Evolutionary conservation across 1,284 basidiomycete species (phyloP).

Genomic region (Tranzscheliella williamsii): DNA sequence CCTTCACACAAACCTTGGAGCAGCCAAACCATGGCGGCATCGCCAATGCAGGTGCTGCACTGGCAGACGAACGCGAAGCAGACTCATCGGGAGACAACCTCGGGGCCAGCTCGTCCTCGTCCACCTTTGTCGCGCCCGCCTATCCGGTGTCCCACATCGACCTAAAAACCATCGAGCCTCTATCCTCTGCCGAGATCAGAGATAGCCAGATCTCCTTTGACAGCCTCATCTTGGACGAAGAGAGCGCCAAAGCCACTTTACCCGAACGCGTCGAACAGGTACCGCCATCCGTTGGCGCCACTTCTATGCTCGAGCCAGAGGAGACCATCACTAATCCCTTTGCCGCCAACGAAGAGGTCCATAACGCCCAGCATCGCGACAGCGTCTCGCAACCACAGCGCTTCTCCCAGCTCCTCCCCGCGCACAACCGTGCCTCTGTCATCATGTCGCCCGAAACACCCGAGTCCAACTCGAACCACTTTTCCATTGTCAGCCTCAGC

Average conservation of each 20-base stretch:
- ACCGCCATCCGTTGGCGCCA: conserved; percentile 49
- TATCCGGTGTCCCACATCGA: not conserved
- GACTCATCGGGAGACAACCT: not conserved
- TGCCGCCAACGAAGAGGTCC: conserved; percentile 2
- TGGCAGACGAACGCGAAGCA: not conserved
- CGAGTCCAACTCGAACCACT: conserved; percentile 33
- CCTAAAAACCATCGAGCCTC: conserved; percentile 1
- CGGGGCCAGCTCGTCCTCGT: conserved; percentile 12
- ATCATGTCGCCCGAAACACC: conserved; percentile 14
- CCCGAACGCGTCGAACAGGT: conserved; percentile 15
- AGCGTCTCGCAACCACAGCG: not conserved
- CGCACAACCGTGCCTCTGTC: not conserved
- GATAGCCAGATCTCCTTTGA: conserved; percentile 18
- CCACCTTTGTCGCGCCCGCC: conserved; percentile 9
- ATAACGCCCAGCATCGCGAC: not conserved
- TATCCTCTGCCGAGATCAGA: conserved; percentile 30
- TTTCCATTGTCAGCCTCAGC: conserved; percentile 41
- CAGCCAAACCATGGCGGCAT: not conserved
- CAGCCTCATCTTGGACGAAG: conserved; percentile 35
- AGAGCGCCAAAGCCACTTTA: conserved; percentile 18
- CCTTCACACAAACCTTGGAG: no score
- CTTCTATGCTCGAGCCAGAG: conserved; percentile 50
- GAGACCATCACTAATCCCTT: conserved; percentile 55
- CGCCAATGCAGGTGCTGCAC: not conserved
- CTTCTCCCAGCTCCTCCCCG: not conserved